phyloP scores from a whole-genome alignment of 106 monocot species.

The Phalaenopsis equestris region DNA sequence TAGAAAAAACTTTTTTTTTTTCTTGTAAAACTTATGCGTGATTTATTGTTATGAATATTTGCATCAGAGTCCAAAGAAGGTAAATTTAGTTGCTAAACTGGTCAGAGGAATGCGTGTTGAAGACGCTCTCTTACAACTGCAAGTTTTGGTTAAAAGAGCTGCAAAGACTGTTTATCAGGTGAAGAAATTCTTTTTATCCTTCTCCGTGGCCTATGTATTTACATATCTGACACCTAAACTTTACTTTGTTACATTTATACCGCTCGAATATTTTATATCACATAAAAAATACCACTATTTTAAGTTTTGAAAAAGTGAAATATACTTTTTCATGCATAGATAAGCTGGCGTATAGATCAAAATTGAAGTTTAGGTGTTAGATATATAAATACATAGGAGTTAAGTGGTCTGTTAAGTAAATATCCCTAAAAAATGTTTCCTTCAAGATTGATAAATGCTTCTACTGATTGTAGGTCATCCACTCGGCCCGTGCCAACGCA shows the following conservation, averaged over 20 bases:
- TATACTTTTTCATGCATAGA: no score
- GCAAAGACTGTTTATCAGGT: conserved; percentile 95
- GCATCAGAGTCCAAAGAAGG: conserved; percentile 86
- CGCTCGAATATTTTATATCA: no score
- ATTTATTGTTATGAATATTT: background rate
- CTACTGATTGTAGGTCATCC: conserved; percentile 51
- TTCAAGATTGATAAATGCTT: background rate
- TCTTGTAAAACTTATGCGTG: no score
- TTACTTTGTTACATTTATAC: no score
- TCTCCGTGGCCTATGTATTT: background rate
- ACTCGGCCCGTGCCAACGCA: conserved; percentile 93
- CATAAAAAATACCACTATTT: no score
- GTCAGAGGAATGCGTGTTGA: conserved; percentile 97
- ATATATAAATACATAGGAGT: no score
- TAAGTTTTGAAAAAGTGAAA: no score
- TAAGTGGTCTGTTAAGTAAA: no score
- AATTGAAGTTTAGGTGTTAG: no score
- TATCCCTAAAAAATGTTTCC: background rate
- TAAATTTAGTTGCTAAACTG: conserved; percentile 82
- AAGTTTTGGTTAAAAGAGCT: conserved; percentile 90
- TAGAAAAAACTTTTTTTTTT: no score
- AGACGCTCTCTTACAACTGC: conserved; percentile 92
- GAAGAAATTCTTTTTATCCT: background rate
- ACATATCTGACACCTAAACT: no score
- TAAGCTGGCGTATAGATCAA: no score